These are phyloP conservation scores for Saccharomyces hybrid DNA, from an alignment of 1,139 yeast genomes.

Conservation along the genomic window DNA sequence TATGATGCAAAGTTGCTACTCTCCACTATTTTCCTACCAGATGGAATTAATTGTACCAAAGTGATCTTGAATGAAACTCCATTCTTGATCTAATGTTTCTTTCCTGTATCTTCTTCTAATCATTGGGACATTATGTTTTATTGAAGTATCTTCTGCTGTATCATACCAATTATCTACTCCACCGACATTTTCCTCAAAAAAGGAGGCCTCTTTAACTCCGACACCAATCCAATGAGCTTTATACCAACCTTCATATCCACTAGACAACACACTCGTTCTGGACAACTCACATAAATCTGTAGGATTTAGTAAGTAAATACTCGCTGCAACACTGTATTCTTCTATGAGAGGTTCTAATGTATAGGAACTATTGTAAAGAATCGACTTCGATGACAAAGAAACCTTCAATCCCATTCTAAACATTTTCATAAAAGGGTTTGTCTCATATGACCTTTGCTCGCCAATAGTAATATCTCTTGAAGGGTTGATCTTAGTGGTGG, in stretches of 20 bases:
- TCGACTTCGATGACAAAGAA: slow-evolving; percentile 53
- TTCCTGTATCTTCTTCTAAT: slow-evolving; percentile 25
- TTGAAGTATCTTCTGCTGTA: slow-evolving; percentile 23
- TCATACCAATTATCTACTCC: slow-evolving; percentile 27
- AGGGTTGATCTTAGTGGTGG: background rate
- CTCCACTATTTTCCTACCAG: background rate
- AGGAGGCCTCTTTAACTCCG: slow-evolving; percentile 8
- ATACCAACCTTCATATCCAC: slow-evolving; percentile 79
- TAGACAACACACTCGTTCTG: slow-evolving; percentile 44
- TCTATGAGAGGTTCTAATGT: slow-evolving; percentile 65
- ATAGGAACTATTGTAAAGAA: slow-evolving; percentile 42
- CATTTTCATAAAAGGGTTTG: slow-evolving; percentile 51
- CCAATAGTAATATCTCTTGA: slow-evolving; percentile 21
- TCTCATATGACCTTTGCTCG: slow-evolving; percentile 26
- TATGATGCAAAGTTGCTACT: background rate
- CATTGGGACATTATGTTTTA: slow-evolving; percentile 29
- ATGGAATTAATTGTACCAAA: slow-evolving; percentile 1
- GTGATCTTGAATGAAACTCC: slow-evolving; percentile 19
- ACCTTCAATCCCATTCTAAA: slow-evolving; percentile 59
- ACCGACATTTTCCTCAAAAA: slow-evolving; percentile 19
- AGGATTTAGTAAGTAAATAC: slow-evolving; percentile 55
- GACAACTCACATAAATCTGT: slow-evolving; percentile 61
- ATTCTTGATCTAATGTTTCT: slow-evolving; percentile 25
- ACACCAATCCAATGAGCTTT: slow-evolving; percentile 88
- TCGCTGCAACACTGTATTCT: slow-evolving; percentile 68